These are phyloP conservation scores for Phytophthora constricta DNA, from an alignment of 352 stramenopile genomes.

Conservation along the genomic window DNA sequence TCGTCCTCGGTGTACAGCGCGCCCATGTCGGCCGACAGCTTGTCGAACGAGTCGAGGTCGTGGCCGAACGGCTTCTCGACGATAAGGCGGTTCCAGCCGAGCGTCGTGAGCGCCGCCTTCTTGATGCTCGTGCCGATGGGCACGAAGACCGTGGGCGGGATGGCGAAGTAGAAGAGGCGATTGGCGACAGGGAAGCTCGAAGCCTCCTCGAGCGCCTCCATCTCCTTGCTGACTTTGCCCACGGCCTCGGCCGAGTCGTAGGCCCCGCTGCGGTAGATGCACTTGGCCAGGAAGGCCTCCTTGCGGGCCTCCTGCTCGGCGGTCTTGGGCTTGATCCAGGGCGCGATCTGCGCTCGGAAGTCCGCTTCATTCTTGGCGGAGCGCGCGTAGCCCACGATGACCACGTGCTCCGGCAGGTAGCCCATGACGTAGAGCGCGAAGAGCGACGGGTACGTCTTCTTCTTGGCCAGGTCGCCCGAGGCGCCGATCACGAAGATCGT, in stretches of 20 bases:
- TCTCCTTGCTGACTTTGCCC: slow-evolving; percentile 71
- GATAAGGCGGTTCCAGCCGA: slow-evolving; percentile 96
- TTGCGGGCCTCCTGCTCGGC: slow-evolving; percentile 61
- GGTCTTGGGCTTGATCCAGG: slow-evolving; percentile 66
- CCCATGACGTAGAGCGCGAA: slow-evolving; percentile 85
- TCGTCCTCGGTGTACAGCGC: slow-evolving; percentile 86
- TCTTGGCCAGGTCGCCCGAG: slow-evolving; percentile 90
- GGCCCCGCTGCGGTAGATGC: slow-evolving; percentile 76
- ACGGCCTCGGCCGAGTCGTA: slow-evolving; percentile 90
- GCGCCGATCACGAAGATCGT: slow-evolving; percentile 89
- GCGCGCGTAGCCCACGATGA: slow-evolving; percentile 89
- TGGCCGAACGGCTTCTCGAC: slow-evolving; percentile 99
- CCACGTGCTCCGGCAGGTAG: slow-evolving; percentile 83
- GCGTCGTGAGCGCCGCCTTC: slow-evolving; percentile 83
- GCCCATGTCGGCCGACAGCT: slow-evolving; percentile 90
- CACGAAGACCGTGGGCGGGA: slow-evolving; percentile 96
- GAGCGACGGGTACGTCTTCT: slow-evolving; percentile 93
- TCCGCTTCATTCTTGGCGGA: slow-evolving; percentile 81
- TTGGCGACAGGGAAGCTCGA: slow-evolving; percentile 66
- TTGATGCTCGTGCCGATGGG: slow-evolving; percentile 94
- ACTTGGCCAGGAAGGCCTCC: slow-evolving; percentile 77
- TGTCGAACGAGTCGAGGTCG: slow-evolving; percentile 93
- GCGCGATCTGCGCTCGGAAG: slow-evolving; percentile 82
- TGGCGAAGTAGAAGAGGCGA: slow-evolving; percentile 97
- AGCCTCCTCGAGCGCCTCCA: slow-evolving; percentile 65